A percentile compares a stretch with the other conserved stretches of the same genome.
Conservation (phyloP, 805 yeast species). For the Blastobotrys robertii region DNA sequence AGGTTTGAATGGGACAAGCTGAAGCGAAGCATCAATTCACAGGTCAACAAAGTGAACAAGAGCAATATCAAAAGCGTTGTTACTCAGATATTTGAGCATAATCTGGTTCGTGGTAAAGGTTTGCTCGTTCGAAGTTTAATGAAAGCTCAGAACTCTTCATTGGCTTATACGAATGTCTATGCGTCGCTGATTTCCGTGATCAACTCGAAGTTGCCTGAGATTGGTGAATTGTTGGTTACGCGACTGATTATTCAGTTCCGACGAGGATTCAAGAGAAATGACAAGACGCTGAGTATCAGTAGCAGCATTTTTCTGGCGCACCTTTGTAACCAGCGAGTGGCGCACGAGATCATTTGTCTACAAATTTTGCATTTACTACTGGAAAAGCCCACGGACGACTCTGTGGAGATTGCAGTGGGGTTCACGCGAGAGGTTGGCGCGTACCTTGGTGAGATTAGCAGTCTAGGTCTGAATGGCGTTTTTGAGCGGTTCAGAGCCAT, state of each 20-base stretch:
- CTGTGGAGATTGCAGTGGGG: conserved; percentile 44
- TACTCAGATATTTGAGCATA: conserved; percentile 43
- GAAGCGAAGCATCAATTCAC: conserved; percentile 37
- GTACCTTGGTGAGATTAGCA: conserved; percentile 35
- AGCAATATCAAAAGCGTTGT: conserved; percentile 41
- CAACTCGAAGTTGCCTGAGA: conserved; percentile 57
- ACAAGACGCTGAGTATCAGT: conserved; percentile 35
- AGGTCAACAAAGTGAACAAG: conserved; percentile 37
- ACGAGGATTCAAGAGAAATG: conserved; percentile 38
- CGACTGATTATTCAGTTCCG: conserved; percentile 53
- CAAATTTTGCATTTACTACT: conserved; percentile 43
- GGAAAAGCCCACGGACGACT: conserved; percentile 41
- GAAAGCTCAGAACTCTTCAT: conserved; percentile 39
- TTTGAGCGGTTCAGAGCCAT: conserved; percentile 52
- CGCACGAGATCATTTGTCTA: conserved; percentile 43
- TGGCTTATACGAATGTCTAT: conserved; percentile 37
- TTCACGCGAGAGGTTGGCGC: conserved; percentile 47
- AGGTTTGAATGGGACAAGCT: conserved; percentile 47
- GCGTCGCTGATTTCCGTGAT: conserved; percentile 51
- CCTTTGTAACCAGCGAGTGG: conserved; percentile 52
- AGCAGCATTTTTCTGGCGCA: conserved; percentile 47
- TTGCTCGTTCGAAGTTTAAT: conserved; percentile 48
- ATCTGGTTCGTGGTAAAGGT: conserved; percentile 54
- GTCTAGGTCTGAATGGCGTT: conserved; percentile 38
- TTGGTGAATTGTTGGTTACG: conserved; percentile 48